Evolutionary conservation across 1,139 yeast species (phyloP), one percentile per base, ranked within the genome.

Genomic region (Protomyces inundatus): DNA sequence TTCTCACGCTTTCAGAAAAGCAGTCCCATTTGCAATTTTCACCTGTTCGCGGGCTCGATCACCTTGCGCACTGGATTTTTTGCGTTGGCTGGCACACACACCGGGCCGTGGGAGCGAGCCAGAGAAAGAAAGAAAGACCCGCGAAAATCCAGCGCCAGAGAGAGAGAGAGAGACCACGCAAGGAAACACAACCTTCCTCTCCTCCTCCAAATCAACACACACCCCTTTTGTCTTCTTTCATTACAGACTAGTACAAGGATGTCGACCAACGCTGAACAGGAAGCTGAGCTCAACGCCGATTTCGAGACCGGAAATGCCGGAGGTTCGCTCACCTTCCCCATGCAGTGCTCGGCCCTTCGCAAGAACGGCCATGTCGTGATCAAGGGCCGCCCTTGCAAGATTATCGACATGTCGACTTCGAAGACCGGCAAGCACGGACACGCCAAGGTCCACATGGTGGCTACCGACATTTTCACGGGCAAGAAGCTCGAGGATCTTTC

Each of bases 381-480:
- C 83, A 95, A 95, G 85, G 84, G 90, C 77, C 95, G 98, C 86
- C 98, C 98, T 80, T 93, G 98, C 86, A 93, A 67, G 88, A 93
- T 93, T 81, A 95, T 93, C 76, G 98, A 93, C 81, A 93, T 93
- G 98, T 93, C 98, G 71, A 93, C 98, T 77, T 93, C 98, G 77
- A 93, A 93, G 88, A 93, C 98, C 75, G 98, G 98, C 84, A 93
- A 93, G 97, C 98, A 93, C 88, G 98, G 98, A 83, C 98, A 93
- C 93, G 98, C 98, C 80, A 93, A 93, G 87, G 98, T 93, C 81
- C 98, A 93, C 83, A 86, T 93, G 83, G 97, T 93, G 73, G 98
- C 98, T 79, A 86, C 88, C 75, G 98, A 93, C 80, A 91, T 93
- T 80, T 93, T 93, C 91, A 93, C 98, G 77, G 90, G 91, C 81